Base-by-base conservation (phyloP, 2,329 filamentous ascomycete genomes). In the Fusarium coicis region DNA sequence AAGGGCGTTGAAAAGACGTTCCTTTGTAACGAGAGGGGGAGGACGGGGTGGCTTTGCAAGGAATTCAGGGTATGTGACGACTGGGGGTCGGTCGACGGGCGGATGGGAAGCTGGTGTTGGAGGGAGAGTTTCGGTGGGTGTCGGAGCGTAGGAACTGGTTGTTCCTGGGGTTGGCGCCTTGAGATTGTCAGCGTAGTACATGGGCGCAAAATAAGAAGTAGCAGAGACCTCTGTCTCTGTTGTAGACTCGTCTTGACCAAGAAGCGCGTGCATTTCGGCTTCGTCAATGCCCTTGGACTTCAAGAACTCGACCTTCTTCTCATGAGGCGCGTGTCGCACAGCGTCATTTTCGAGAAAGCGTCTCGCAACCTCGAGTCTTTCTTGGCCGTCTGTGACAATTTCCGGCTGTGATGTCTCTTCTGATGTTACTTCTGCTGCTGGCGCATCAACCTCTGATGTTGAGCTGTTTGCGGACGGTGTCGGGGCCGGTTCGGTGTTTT, bases 251-350 rank as follows among this genome's bases (percentile, higher is more conserved):
- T 77, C 73, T 23, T 81, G 78, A 7, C 72, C 79, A 21, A 97
- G 83, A 12, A 97, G 84, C 55, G 85, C 84, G 74, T 93, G 85
- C 68, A 97, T 93, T 69, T 96, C 90, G 37, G 87, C 85, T 9
- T 88, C 84, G 7, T 83, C 84, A 12, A 97, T 84, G 7, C 93
- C 93, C 80, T 98, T 98, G 56, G 89, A 89, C 77, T 91, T 87
- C 4, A 98, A 84, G 75, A 97, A 97, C 12, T 89, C 88, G 26
- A 88, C 85, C 84, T 97, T 97, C 81, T 90, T 91, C 63, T 93
- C 92, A 49, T 87, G 86, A 1, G 92, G 86, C 39, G 92, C 90
- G 81, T 92, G 84, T 66, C 88, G 90, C 64, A 97, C 93, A 26
- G 87, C 86, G 12, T 93, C 90, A 68, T 97, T 92, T 56, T 93